Percentiles rank a stretch among this genome's conserved stretches.
Evolutionary conservation across 2,329 filamentous ascomycete species (phyloP).

Genomic region (Myriosclerotinia curreyana): DNA sequence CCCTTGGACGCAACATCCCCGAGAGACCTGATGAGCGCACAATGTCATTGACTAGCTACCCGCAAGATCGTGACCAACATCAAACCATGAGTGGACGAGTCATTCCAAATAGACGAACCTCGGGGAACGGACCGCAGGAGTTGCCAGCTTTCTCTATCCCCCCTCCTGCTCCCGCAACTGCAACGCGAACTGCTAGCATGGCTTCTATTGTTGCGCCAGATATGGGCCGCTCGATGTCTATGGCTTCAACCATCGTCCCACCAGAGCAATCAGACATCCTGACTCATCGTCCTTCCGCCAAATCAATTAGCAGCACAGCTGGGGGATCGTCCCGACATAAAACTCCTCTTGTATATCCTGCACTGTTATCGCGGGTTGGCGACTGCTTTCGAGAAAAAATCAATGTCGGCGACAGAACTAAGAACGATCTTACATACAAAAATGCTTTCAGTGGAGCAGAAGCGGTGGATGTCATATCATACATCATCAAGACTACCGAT

Average conservation of each 20-base stretch:
- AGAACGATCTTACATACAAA: slow-evolving; percentile 96
- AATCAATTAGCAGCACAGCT: slow-evolving; percentile 37
- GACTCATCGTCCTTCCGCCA: slow-evolving; percentile 54
- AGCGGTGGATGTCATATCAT: slow-evolving; percentile 90
- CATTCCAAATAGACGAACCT: slow-evolving; percentile 70
- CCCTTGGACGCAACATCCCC: slow-evolving; percentile 86
- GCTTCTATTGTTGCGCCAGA: slow-evolving; percentile 45
- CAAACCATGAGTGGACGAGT: slow-evolving; percentile 93
- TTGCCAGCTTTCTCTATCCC: slow-evolving; percentile 33
- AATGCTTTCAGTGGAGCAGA: slow-evolving; percentile 95
- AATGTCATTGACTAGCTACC: slow-evolving; percentile 91
- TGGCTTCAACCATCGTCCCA: slow-evolving; percentile 77
- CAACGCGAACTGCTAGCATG: slow-evolving; percentile 59
- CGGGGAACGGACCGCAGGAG: slow-evolving; percentile 37
- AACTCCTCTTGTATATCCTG: slow-evolving; percentile 88
- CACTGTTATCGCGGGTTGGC: slow-evolving; percentile 86
- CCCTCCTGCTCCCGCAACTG: slow-evolving; percentile 46
- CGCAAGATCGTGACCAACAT: slow-evolving; percentile 72
- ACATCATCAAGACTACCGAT: slow-evolving; percentile 96
- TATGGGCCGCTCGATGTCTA: slow-evolving; percentile 74
- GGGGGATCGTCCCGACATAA: slow-evolving; percentile 41
- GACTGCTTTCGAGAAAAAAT: slow-evolving; percentile 91
- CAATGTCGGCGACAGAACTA: slow-evolving; percentile 79
- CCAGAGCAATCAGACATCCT: slow-evolving; percentile 52
- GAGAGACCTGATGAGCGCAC: slow-evolving; percentile 88